phyloP scores from a whole-genome alignment of 331 rosid species.

The Telfairia occidentalis region DNA sequence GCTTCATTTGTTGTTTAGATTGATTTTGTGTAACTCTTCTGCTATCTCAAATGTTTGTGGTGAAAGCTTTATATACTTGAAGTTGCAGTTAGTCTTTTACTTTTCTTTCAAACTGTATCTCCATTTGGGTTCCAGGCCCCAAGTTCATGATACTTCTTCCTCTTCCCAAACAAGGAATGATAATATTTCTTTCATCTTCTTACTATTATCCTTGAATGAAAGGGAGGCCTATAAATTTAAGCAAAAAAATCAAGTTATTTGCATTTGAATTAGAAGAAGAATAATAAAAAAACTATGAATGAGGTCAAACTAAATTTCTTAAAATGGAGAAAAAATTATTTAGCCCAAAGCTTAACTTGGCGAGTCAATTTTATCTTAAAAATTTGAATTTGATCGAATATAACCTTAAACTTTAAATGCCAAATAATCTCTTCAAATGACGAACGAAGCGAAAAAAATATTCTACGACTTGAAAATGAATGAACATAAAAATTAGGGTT shows the following conservation, averaged over 20 bases:
- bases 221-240: neutral
- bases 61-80: slow-evolving; percentile 8
- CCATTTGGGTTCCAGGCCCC: neutral
- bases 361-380: too few relatives aligned
- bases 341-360: too few relatives aligned
- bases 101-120: neutral
- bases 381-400: too few relatives aligned
- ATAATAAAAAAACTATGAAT: neutral
- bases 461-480: too few relatives aligned
- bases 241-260: neutral
- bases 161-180: neutral
- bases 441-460: too few relatives aligned
- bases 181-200: neutral
- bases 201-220: neutral
- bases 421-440: too few relatives aligned
- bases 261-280: neutral
- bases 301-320: too few relatives aligned
- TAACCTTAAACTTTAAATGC: too few relatives aligned
- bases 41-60: slow-evolving; percentile 5
- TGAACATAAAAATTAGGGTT: too few relatives aligned
- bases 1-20: slow-evolving; percentile 14
- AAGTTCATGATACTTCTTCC: neutral
- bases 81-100: slow-evolving; percentile 2
- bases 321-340: too few relatives aligned
- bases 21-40: slow-evolving; percentile 5